These are phyloP conservation scores for Starmerella apicola DNA, from an alignment of 805 yeast species.

Conservation along the genomic window DNA sequence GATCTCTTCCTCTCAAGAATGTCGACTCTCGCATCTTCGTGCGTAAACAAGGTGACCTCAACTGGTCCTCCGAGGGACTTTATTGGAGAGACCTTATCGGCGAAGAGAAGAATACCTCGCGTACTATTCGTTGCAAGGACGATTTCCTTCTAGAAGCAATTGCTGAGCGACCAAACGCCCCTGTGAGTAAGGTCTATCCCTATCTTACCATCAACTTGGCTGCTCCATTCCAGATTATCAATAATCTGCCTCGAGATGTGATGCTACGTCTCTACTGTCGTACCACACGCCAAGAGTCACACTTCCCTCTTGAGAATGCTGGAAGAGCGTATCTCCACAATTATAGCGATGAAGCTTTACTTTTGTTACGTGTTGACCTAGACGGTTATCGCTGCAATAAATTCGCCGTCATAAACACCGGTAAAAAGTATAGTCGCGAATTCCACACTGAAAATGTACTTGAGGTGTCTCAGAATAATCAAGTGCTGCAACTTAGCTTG, in stretches of 20 bases:
- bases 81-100: conserved; percentile 51
- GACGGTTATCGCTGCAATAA: conserved; percentile 54
- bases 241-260: conserved; percentile 71
- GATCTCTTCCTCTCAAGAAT: conserved; percentile 61
- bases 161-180: conserved; percentile 39
- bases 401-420: conserved; percentile 48
- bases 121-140: conserved; percentile 46
- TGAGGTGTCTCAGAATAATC: conserved; percentile 46
- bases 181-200: conserved; percentile 65
- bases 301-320: conserved; percentile 50
- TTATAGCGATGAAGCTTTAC: conserved; percentile 56
- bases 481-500: conserved; percentile 47
- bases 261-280: conserved; percentile 67
- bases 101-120: conserved; percentile 25
- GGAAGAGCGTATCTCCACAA: conserved; percentile 64
- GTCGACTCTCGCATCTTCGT: conserved; percentile 47
- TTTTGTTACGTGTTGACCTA: conserved; percentile 51
- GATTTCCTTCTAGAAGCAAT: conserved; percentile 12
- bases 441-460: conserved; percentile 40
- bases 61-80: conserved; percentile 54
- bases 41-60: conserved; percentile 49
- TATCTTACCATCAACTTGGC: conserved; percentile 65
- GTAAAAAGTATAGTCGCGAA: conserved; percentile 31
- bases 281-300: conserved; percentile 54
- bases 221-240: conserved; percentile 78